phyloP scores from a whole-genome alignment of 1,284 basidiomycete species.

The Cryptococcus hybrid region DNA sequence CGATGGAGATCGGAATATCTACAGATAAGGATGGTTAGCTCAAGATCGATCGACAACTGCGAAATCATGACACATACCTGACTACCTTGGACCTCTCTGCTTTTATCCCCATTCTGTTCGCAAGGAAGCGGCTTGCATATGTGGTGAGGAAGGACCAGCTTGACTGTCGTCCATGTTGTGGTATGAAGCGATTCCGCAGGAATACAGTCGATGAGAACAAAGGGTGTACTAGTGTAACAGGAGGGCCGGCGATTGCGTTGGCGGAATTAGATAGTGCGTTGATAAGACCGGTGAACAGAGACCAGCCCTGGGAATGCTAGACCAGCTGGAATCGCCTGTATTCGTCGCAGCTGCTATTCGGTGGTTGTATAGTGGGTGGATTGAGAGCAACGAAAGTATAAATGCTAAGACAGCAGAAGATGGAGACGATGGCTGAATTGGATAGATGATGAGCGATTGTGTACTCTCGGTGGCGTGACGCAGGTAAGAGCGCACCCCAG shows the following conservation, averaged over 20 bases:
- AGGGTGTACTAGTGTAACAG: background rate
- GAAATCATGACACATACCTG: slow-evolving; percentile 24
- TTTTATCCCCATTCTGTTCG: slow-evolving; percentile 18
- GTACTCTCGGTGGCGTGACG: background rate
- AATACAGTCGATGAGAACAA: background rate
- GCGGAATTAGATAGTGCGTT: background rate
- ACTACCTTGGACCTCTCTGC: slow-evolving; percentile 16
- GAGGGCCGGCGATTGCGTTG: background rate
- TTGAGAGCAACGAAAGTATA: background rate
- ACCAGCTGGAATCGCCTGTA: background rate
- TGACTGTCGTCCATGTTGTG: slow-evolving; percentile 8
- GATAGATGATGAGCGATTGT: background rate
- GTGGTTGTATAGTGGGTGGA: background rate
- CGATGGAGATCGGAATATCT: slow-evolving; percentile 42
- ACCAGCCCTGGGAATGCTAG: background rate
- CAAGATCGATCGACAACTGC: too few species aligned
- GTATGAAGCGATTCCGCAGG: too few species aligned
- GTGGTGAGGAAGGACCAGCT: slow-evolving; percentile 36
- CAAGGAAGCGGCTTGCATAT: slow-evolving; percentile 42
- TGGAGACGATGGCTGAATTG: background rate
- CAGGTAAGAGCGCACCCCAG: background rate
- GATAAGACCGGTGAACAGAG: too few species aligned
- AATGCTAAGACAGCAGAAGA: background rate
- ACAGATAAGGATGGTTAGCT: background rate
- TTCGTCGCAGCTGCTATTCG: too few species aligned